Evolutionary conservation across 2,329 filamentous ascomycete species (phyloP), one percentile per base, ranked within the genome.

Genomic region (Elsinoe ampelina): DNA sequence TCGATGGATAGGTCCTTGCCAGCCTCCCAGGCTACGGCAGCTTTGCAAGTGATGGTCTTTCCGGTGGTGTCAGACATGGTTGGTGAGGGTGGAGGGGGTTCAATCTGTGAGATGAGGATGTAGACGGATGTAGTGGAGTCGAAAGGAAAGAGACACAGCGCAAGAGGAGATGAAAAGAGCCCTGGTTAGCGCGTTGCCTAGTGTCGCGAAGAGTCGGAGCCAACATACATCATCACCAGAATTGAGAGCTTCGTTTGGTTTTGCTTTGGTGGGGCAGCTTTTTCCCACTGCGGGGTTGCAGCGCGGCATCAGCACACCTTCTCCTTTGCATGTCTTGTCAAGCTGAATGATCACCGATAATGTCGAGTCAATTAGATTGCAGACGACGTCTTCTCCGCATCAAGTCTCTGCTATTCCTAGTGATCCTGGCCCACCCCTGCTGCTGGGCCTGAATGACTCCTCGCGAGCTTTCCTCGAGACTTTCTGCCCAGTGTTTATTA

Each of bases 1-100:
- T 98, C 93, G 64, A 97, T 81, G 66, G 79, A 83, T 63, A 98
- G 82, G 64, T 89, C 85, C 77, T 95, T 88, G 71, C 87, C 91
- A 48, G 93, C 90, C 75, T 91, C 92, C 93, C 93, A 98, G 72
- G 93, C 93, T 62, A 98, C 87, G 68, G 93, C 93, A 64, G 93
- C 93, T 59, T 68, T 69, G 83, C 91, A 96, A 67, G 85, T 95
- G 71, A 95, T 95, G 67, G 88, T 89, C 89, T 96, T 77, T 74
- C 80, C 80, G 63, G 77, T 78, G 58, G 80, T 82, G 67, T 74
- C 72, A 22, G 54, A 56, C 54, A 56, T 56, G 20, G 22, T 48
- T 26, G 36, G 13, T 45, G 32, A 13, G 50, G 34, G 30, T 13
- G 20, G 34, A 17, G 45, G 15, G 15, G 34, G 34, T 34, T 52